Conservation (phyloP, 345 rosid genomes). For the Tarenaya hassleriana region DNA sequence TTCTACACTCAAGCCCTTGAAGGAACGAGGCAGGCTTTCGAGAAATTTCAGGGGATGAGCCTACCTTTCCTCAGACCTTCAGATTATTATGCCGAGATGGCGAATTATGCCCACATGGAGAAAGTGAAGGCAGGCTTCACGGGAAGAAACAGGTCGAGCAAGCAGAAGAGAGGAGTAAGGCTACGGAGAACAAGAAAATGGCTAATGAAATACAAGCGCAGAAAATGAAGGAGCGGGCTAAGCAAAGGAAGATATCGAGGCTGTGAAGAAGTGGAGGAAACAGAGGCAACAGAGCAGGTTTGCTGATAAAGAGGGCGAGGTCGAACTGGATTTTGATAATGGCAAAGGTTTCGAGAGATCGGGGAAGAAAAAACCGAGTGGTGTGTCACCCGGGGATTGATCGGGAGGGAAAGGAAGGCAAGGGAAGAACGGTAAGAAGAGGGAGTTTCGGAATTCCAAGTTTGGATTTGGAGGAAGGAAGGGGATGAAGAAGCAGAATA, state of each 20-base stretch:
- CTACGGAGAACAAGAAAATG: conserved; percentile 65
- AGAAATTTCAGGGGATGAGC: conserved; percentile 48
- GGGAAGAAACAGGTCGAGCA: conserved; percentile 72
- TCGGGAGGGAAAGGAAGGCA: conserved; percentile 55
- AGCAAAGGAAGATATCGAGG: conserved; percentile 64
- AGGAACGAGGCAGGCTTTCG: conserved; percentile 63
- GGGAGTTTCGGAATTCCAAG: conserved; percentile 44
- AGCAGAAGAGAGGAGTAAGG: conserved; percentile 85
- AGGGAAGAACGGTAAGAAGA: conserved; percentile 33
- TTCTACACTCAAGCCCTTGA: conserved; percentile 78
- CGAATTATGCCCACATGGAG: conserved; percentile 72
- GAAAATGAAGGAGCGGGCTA: conserved; percentile 66
- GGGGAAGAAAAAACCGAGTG: conserved; percentile 67
- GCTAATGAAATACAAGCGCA: conserved; percentile 79
- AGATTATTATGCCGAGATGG: conserved; percentile 89
- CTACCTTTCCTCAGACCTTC: conserved; percentile 69
- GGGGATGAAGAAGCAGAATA: conserved; percentile 59
- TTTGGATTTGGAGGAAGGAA: conserved; percentile 66
- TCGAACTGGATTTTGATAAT: conserved; percentile 55
- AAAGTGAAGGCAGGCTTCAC: conserved; percentile 59
- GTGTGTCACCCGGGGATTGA: conserved; percentile 54
- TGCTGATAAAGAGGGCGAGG: conserved; percentile 46
- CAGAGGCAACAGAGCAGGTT: conserved; percentile 83
- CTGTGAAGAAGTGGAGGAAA: conserved; percentile 84
- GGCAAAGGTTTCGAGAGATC: conserved; percentile 51